Conservation (phyloP, 257 asterid genomes). For the Nicotiana knightiana region DNA sequence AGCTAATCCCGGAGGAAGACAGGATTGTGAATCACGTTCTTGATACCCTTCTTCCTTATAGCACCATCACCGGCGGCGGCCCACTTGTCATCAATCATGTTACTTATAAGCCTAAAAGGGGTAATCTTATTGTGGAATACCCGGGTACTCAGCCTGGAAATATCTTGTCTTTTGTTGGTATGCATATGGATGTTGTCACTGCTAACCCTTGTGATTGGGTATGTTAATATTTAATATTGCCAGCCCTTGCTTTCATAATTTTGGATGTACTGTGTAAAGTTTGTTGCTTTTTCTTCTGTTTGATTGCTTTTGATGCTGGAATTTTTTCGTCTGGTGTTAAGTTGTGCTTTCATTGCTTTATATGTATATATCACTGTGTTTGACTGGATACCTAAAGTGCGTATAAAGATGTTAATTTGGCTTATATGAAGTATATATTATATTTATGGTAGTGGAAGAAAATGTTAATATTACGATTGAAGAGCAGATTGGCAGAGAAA, state of each 20-base stretch:
- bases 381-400: background rate
- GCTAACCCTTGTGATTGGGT: constrained; percentile 95
- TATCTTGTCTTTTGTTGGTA: constrained; percentile 83
- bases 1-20: constrained; percentile 92
- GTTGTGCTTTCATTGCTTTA: background rate
- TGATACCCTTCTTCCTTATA: constrained; percentile 66
- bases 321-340: background rate
- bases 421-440: background rate
- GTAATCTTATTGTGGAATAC: constrained; percentile 91
- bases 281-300: background rate
- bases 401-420: background rate
- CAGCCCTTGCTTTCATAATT: background rate
- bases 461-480: too few species aligned
- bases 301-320: background rate
- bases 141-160: constrained; percentile 83
- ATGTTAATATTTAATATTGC: background rate
- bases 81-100: constrained; percentile 75
- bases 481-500: background rate
- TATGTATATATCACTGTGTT: background rate
- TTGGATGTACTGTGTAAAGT: background rate
- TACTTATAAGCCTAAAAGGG: constrained; percentile 83
- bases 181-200: constrained; percentile 99
- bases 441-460: background rate
- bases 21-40: constrained; percentile 76
- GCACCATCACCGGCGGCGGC: constrained; percentile 80